Conservation (phyloP, 192 early-diverging fungal genomes). For the Backusella australiensis region DNA sequence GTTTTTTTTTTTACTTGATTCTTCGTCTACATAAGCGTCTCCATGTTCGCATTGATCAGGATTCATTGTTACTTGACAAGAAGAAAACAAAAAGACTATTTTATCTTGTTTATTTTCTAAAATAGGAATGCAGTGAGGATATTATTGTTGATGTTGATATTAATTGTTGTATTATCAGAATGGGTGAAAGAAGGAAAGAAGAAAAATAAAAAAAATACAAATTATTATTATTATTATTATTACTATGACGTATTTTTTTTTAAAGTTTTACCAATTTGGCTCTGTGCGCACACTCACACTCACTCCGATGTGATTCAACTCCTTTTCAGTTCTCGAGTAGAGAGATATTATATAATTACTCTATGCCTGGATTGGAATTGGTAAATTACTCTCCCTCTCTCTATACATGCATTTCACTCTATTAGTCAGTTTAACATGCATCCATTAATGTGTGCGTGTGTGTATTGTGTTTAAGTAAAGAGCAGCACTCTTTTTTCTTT, state of each 20-base stretch:
- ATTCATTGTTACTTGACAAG: background rate
- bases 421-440: too few relatives aligned
- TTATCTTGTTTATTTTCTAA: background rate
- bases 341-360: too few relatives aligned
- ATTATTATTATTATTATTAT: background rate
- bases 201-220: background rate
- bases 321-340: too few relatives aligned
- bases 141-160: too few relatives aligned
- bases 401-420: too few relatives aligned
- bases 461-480: too few relatives aligned
- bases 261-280: background rate
- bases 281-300: too few relatives aligned
- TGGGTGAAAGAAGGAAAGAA: background rate
- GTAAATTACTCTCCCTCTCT: too few relatives aligned
- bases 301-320: too few relatives aligned
- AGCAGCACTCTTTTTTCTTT: too few relatives aligned
- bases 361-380: too few relatives aligned
- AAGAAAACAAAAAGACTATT: background rate
- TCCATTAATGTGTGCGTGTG: too few relatives aligned
- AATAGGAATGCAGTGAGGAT: background rate
- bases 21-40: background rate
- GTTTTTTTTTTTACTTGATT: background rate
- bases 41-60: constrained; percentile 3
- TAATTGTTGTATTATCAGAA: background rate
- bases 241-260: background rate